Conservation (phyloP, 345 rosid genomes). For the Populus tremula region DNA sequence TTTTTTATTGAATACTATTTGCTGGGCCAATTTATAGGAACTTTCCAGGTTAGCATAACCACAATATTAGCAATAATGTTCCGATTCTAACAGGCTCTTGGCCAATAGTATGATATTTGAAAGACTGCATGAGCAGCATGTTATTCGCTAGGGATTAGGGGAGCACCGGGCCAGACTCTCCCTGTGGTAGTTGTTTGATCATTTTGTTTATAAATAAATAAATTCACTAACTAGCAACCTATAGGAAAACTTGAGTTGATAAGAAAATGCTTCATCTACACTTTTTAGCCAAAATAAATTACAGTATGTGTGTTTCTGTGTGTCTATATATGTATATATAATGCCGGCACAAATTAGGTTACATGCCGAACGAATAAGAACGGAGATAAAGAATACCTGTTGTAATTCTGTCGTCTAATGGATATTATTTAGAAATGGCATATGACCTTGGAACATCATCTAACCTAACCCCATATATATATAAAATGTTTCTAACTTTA, state of each 20-base stretch:
- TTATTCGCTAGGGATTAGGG: not conserved
- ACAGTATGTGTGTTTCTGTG: too few relatives aligned
- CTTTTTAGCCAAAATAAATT: too few relatives aligned
- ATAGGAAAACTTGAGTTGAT: too few relatives aligned
- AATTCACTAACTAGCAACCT: too few relatives aligned
- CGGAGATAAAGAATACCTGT: too few relatives aligned
- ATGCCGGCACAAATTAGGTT: not conserved
- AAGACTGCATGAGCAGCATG: not conserved
- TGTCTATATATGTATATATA: too few relatives aligned
- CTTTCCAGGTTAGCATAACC: not conserved
- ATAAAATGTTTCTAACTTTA: too few relatives aligned
- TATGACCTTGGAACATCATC: conserved; percentile 23
- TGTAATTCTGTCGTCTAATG: conserved; percentile 11
- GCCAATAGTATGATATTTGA: not conserved
- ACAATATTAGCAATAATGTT: not conserved
- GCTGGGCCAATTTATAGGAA: not conserved
- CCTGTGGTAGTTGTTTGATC: not conserved
- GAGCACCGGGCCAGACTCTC: not conserved
- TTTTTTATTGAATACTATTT: not conserved
- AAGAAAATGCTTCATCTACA: too few relatives aligned
- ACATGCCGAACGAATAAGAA: not conserved
- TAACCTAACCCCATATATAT: conserved; percentile 17
- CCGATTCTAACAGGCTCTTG: not conserved
- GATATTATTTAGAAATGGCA: conserved; percentile 5
- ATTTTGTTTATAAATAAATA: too few relatives aligned